Base-by-base conservation (phyloP, 257 asterid species). In the Sherardia arvensis region DNA sequence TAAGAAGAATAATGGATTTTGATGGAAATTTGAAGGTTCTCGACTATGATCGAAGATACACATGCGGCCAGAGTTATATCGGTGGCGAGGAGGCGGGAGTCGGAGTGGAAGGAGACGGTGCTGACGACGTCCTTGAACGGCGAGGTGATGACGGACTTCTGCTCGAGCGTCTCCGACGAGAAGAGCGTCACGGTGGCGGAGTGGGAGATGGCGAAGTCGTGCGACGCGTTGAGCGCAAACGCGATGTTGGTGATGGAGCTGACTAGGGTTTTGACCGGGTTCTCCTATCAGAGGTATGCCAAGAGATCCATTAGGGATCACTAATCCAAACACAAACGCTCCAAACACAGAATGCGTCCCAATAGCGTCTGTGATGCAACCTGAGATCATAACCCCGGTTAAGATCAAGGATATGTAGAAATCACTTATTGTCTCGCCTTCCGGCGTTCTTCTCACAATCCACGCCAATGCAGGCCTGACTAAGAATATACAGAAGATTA, bases 261-360 rank as follows among this genome's bases (percentile, higher is more conserved):
- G 15, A 61, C 66, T 8, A 79, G 72, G 66, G 85, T 68, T 77
- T 80, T 73, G 1, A 85, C 30, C 20, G 81, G 87, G 14, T 73
- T 68, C 18, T 88, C 86, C 99, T 14, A 87, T 79, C 25, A 93
- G 86, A 0, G 94, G 80, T 0, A 90, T 66, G 0, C 99, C 94
- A 4, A 93, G 85, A 23, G 97, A 90, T 4, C 97, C 96, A 53
- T 88, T 87, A 0, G 99, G 99, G 29, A 93, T 87, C 0, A 85
- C 76, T 25, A 90, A 26, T 0, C 99, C 99, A 56, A 90, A 90
- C 1, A 93, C 95, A 43, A 90, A 93, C 1, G 99, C 97, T 14
- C 99, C 96, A 18, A 90, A 90, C 14, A 93, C 95, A n/a, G 97
- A 85, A 71, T 90, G 97, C 12, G 97, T 90, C 30, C 99, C 99